Evolutionary conservation across 2,329 filamentous ascomycete species (phyloP).

Genomic region (Hypoxylon sp.): DNA sequence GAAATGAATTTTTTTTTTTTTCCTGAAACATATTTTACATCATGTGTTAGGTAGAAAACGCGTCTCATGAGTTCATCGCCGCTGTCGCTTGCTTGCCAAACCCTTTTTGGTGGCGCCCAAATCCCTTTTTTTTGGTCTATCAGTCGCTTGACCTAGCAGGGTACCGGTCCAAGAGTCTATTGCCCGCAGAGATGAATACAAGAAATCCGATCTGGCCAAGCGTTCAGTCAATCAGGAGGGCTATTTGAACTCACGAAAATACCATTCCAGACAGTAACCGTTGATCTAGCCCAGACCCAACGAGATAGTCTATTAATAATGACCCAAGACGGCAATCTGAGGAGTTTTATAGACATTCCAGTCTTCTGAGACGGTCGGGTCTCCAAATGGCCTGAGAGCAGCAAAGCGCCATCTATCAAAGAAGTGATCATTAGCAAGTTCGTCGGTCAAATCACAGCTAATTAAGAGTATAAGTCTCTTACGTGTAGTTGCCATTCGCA

Average conservation of each 20-base stretch:
- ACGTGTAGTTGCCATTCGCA: slow-evolving; percentile 43
- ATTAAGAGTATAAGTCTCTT: slow-evolving; percentile 10
- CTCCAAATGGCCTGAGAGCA: slow-evolving; percentile 39
- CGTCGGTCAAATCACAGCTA: not conserved
- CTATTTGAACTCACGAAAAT: not conserved
- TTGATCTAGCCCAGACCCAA: not conserved
- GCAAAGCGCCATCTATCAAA: slow-evolving; percentile 43
- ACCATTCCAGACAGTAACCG: not conserved
- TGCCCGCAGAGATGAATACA: too few relatives aligned
- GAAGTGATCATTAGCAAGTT: slow-evolving; percentile 3
- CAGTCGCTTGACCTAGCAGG: not conserved
- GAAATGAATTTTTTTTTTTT: not conserved
- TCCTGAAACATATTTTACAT: not conserved
- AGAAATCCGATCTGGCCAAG: not conserved
- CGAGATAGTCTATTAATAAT: slow-evolving; percentile 35
- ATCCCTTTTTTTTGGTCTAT: not conserved
- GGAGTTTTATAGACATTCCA: slow-evolving; percentile 43
- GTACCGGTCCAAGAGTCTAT: not conserved
- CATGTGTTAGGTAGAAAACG: not conserved
- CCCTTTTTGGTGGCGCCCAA: not conserved
- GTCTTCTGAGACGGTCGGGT: slow-evolving; percentile 33
- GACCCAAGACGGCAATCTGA: slow-evolving; percentile 38
- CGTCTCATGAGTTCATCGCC: not conserved
- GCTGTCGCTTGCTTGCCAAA: not conserved
- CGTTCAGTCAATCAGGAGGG: not conserved